phyloP scores from a whole-genome alignment of 2,329 filamentous ascomycete genomes.

The Pyricularia grisea region DNA sequence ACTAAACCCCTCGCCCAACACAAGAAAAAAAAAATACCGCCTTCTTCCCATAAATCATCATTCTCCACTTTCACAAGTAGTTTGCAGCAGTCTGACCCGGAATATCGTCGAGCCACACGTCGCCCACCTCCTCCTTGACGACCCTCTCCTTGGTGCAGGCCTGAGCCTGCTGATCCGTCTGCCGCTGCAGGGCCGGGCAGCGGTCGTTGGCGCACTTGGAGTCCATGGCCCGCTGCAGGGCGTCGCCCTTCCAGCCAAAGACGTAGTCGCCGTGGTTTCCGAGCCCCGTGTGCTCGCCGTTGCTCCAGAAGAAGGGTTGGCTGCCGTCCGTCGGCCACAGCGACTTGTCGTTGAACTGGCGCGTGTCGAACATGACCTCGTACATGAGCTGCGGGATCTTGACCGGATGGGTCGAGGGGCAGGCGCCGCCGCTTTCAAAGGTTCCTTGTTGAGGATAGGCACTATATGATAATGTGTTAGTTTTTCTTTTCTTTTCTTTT shows the following conservation, averaged over 20 bases:
- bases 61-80: not conserved
- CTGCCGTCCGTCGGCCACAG: slow-evolving; percentile 24
- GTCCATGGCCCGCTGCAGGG: slow-evolving; percentile 13
- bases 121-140: slow-evolving; percentile 13
- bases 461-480: not conserved
- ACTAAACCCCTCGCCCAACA: too few species aligned
- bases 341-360: slow-evolving; percentile 18
- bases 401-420: slow-evolving; percentile 12
- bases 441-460: slow-evolving; percentile 11
- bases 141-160: slow-evolving; percentile 13
- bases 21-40: not conserved
- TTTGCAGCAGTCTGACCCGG: not conserved
- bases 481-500: too few species aligned
- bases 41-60: not conserved
- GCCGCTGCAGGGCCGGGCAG: slow-evolving; percentile 12
- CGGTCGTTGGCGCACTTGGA: slow-evolving; percentile 13
- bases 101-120: slow-evolving; percentile 4
- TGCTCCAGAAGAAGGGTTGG: slow-evolving; percentile 19
- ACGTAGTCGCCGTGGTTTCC: slow-evolving; percentile 16
- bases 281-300: slow-evolving; percentile 13
- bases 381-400: slow-evolving; percentile 15
- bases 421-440: slow-evolving; percentile 13
- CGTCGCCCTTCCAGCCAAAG: slow-evolving; percentile 14
- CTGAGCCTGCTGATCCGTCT: slow-evolving; percentile 11
- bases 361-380: slow-evolving; percentile 14